These are phyloP conservation scores for Ceratobasidium sp. DNA, from an alignment of 1,284 basidiomycete genomes.

Conservation along the genomic window DNA sequence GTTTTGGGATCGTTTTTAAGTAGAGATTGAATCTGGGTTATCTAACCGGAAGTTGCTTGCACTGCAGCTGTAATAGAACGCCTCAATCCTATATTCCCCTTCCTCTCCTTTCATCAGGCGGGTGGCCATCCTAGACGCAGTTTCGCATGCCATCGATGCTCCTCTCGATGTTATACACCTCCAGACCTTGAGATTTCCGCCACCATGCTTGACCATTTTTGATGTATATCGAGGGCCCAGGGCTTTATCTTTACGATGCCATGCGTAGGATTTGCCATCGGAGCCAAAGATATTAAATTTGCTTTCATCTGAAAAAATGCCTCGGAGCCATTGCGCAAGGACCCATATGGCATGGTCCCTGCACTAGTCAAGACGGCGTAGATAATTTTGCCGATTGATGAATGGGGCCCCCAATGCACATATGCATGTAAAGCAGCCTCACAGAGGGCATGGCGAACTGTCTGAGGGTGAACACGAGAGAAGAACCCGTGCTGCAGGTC, in stretches of 20 bases:
- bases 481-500: slow-evolving; percentile 28
- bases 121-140: no score
- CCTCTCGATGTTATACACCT: slow-evolving; percentile 46
- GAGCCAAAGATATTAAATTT: slow-evolving; percentile 26
- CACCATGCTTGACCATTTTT: slow-evolving; percentile 12
- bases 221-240: not conserved
- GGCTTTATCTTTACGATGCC: not conserved
- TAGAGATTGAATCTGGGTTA: not conserved
- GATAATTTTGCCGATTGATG: not conserved
- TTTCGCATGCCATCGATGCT: not conserved
- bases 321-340: not conserved
- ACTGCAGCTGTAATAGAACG: not conserved
- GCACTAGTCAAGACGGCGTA: slow-evolving; percentile 5
- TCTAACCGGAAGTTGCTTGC: not conserved
- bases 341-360: slow-evolving; percentile 7
- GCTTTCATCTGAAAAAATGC: slow-evolving; percentile 40
- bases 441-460: slow-evolving; percentile 2
- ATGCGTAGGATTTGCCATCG: not conserved
- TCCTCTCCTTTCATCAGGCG: no score
- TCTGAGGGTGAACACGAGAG: not conserved
- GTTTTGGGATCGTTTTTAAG: slow-evolving; percentile 39
- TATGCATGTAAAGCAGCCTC: slow-evolving; percentile 11
- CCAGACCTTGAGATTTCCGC: slow-evolving; percentile 14
- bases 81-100: no score
- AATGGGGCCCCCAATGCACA: not conserved